A percentile compares a stretch with the other conserved stretches of the same genome.
Evolutionary conservation across 2,329 filamentous ascomycete genomes (phyloP).

Genomic region (Colletotrichum tamarilloi): DNA sequence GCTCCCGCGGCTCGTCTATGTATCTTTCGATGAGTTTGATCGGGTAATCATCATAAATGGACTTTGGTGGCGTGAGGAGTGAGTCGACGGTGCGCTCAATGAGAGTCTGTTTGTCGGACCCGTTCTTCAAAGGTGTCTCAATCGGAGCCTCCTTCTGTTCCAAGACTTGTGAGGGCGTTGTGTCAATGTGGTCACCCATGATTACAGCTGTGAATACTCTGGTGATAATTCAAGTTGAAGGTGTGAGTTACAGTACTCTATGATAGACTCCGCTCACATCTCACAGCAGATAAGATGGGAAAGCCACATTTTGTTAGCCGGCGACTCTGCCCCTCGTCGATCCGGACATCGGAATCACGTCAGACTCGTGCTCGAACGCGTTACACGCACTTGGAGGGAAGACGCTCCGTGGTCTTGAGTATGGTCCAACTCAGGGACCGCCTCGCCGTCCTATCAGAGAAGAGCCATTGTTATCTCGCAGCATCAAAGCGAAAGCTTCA

Average conservation of each 20-base stretch:
- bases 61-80: conserved; percentile 27
- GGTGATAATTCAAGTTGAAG: not conserved
- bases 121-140: not conserved
- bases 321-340: not conserved
- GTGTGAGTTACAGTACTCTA: not conserved
- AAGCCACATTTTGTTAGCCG: conserved; percentile 7
- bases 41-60: conserved; percentile 16
- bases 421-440: not conserved
- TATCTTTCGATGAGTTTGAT: conserved; percentile 49
- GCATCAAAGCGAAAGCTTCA: conserved; percentile 5
- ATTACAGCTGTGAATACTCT: not conserved
- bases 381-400: conserved; percentile 18
- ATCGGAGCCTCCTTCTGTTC: not conserved
- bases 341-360: conserved; percentile 32
- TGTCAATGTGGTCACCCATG: conserved; percentile 29
- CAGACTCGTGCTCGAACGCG: conserved; percentile 28
- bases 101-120: conserved; percentile 1
- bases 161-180: not conserved
- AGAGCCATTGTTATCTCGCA: conserved; percentile 24
- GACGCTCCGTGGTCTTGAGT: not conserved
- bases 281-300: not conserved
- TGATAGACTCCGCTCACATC: not conserved
- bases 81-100: conserved; percentile 20
- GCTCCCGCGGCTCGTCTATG: conserved; percentile 58
- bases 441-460: conserved; percentile 26